phyloP scores from a whole-genome alignment of 75 land plant genomes.

The Picea sitchensis region DNA sequence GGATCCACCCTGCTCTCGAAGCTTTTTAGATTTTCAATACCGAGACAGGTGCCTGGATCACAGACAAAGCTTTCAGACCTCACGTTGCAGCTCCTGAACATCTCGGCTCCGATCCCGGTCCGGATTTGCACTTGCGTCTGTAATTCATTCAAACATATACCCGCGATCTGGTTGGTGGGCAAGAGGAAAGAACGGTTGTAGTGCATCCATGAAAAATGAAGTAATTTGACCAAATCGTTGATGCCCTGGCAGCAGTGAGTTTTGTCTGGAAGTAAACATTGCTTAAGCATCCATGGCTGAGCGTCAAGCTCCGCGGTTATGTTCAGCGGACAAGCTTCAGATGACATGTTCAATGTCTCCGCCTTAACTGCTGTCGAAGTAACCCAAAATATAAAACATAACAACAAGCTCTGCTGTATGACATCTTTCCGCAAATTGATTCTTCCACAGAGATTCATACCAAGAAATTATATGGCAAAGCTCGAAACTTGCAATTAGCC shows the following conservation, averaged over 20 bases:
- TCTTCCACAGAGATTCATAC: too few species aligned
- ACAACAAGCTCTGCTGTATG: too few species aligned
- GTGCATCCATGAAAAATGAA: slow-evolving; percentile 8
- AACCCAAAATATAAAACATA: too few species aligned
- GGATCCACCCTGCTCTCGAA: not conserved
- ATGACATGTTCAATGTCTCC: too few species aligned
- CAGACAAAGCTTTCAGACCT: not conserved
- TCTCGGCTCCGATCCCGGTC: not conserved
- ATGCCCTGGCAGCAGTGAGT: slow-evolving; percentile 4
- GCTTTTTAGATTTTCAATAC: not conserved
- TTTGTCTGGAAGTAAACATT: not conserved
- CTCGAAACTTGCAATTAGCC: too few species aligned
- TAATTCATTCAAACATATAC: not conserved
- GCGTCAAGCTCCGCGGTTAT: not conserved
- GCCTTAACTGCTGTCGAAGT: too few species aligned
- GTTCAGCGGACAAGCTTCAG: not conserved
- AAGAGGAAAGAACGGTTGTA: not conserved
- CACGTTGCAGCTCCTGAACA: not conserved
- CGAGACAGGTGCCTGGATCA: not conserved
- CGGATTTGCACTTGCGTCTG: not conserved
- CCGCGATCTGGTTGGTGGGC: not conserved
- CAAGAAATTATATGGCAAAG: too few species aligned
- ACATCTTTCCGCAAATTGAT: too few species aligned
- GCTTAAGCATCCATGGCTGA: not conserved
- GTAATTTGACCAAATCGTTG: not conserved